Evolutionary conservation across 2,329 filamentous ascomycete genomes (phyloP), one percentile per base, ranked within the genome.

Genomic region (Colletotrichum sp.): DNA sequence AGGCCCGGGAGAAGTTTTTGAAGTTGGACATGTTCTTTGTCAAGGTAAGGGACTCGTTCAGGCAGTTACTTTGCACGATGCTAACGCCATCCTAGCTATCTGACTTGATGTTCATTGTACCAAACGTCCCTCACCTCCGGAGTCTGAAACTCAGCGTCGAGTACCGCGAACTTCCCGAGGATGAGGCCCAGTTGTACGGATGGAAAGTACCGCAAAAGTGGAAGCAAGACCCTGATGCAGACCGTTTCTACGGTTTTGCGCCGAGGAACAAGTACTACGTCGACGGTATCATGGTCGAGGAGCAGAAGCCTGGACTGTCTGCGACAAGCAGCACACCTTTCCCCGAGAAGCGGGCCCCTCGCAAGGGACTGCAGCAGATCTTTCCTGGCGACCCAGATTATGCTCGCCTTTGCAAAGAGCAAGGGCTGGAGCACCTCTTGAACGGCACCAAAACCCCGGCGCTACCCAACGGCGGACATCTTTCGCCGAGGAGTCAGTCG

Each of bases 21-120:
- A 87, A 88, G 21, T 89, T 90, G 80, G 90, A 93, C 78, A 88
- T 93, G 87, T 94, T 93, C 81, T 93, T 93, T 79, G 89, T 94
- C 77, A 93, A 92, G 87, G 91, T 93, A 84, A 77, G 44, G 44
- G n/a, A 52, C 44, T 52, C 12, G n/a, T 13, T 21, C 44, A 13
- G 86, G 76, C 24, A 60, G 30, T 6, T 3, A 16, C 4, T 24
- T n/a, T 15, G n/a, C 10, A 3, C 21, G 15, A 6, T 24, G 21
- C 78, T 82, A 72, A 82, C 75, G 12, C 4, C 13, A 21, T 6
- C 57, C 3, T 78, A 93, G 91, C 86, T 91, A 69, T 92, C 91
- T 34, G 92, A 94, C 78, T 87, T 93, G 74, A 88, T 94, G 85
- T 89, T 86, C 77, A 88, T 90, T 57, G 84, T 93, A 13, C 88